Percentiles rank a stretch among this genome's conserved stretches.
Conservation (phyloP, 2,329 filamentous ascomycete genomes). For the Pyrenophora graminea region DNA sequence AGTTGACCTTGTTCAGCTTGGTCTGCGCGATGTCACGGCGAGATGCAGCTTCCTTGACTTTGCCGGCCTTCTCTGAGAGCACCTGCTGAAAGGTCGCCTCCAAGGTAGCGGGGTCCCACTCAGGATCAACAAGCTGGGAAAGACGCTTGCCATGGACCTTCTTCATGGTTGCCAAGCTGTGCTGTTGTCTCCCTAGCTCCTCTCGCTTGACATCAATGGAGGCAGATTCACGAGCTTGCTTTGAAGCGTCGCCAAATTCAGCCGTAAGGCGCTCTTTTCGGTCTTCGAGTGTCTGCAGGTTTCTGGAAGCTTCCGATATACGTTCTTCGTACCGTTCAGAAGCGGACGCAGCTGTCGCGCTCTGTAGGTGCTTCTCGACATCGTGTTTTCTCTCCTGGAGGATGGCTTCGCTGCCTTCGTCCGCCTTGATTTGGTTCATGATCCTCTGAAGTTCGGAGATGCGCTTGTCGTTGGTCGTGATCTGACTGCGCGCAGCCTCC, state of each 20-base stretch:
- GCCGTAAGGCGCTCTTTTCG: slow-evolving; percentile 71
- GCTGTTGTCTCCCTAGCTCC: slow-evolving; percentile 73
- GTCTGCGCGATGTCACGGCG: slow-evolving; percentile 71
- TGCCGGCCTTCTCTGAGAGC: slow-evolving; percentile 61
- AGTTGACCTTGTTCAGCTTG: slow-evolving; percentile 77
- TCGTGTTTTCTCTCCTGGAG: slow-evolving; percentile 76
- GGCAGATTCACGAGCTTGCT: slow-evolving; percentile 79
- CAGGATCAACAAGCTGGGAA: slow-evolving; percentile 62
- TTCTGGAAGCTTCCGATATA: slow-evolving; percentile 67
- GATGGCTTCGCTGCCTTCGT: slow-evolving; percentile 81
- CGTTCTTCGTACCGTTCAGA: slow-evolving; percentile 70
- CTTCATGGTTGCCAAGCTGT: slow-evolving; percentile 76
- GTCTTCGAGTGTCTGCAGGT: slow-evolving; percentile 71
- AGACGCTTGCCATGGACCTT: slow-evolving; percentile 76
- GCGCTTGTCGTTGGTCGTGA: slow-evolving; percentile 73
- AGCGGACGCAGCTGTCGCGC: slow-evolving; percentile 66
- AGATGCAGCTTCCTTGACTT: slow-evolving; percentile 67
- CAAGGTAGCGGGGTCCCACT: slow-evolving; percentile 72
- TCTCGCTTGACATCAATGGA: slow-evolving; percentile 82
- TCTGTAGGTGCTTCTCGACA: slow-evolving; percentile 64
- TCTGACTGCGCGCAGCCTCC: slow-evolving; percentile 71
- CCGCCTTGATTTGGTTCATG: slow-evolving; percentile 73
- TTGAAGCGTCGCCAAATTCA: slow-evolving; percentile 84
- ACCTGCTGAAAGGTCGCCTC: slow-evolving; percentile 71
- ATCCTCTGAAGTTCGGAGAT: slow-evolving; percentile 68